These are phyloP conservation scores for Termitomyces bulborhizus DNA, from an alignment of 768 basidiomycete genomes.

Conservation along the genomic window DNA sequence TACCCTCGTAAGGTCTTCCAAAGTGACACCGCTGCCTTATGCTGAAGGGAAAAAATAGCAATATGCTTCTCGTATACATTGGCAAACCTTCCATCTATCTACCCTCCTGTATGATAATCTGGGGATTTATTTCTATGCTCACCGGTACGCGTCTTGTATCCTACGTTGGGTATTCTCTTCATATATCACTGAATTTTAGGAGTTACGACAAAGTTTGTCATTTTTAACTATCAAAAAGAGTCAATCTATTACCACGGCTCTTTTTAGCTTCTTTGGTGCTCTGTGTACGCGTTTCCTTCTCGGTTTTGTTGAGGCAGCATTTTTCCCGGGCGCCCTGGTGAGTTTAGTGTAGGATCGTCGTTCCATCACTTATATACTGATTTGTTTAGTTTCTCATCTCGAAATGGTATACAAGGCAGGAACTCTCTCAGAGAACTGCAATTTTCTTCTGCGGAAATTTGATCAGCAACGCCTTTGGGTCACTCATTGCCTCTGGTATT, in stretches of 20 bases:
- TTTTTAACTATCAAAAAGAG: background rate
- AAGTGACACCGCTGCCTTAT: background rate
- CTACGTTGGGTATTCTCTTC: background rate
- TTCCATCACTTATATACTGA: background rate
- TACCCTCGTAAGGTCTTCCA: conserved; percentile 54
- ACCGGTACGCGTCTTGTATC: conserved; percentile 34
- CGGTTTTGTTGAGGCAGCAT: conserved; percentile 64
- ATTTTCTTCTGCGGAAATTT: conserved; percentile 71
- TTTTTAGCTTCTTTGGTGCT: conserved; percentile 56
- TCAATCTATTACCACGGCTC: background rate
- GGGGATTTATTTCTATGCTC: conserved; percentile 57
- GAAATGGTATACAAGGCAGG: conserved; percentile 74
- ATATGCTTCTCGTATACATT: conserved; percentile 68
- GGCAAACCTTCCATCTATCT: conserved; percentile 67
- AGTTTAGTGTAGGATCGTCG: conserved; percentile 2
- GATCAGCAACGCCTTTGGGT: conserved; percentile 82
- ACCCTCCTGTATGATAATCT: conserved; percentile 62
- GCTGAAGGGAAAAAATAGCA: background rate
- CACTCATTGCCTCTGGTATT: conserved; percentile 76
- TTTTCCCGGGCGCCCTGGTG: conserved; percentile 59
- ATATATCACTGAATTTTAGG: conserved; percentile 19
- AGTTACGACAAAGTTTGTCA: conserved; percentile 30
- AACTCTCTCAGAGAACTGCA: conserved; percentile 71
- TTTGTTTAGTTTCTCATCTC: conserved; percentile 47
- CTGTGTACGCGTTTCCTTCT: conserved; percentile 74